Evolutionary conservation across 1,284 basidiomycete genomes (phyloP).

Genomic region (Ganoderma lingzhi): DNA sequence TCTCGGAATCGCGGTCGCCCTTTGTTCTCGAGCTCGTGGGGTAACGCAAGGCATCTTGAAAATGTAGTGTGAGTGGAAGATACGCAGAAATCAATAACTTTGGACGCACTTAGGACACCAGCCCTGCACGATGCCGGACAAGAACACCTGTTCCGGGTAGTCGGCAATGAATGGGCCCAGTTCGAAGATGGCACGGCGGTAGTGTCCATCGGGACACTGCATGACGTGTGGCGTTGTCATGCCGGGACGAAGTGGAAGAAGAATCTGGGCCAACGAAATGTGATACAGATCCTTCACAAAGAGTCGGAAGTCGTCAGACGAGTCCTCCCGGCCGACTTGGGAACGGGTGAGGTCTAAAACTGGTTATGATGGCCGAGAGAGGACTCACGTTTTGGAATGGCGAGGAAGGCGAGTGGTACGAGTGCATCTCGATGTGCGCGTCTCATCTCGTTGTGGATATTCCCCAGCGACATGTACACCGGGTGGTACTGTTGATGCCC

Average conservation of each 20-base stretch:
- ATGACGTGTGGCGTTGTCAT: not conserved
- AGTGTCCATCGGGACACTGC: not conserved
- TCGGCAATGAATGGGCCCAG: not conserved
- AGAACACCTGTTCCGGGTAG: not conserved
- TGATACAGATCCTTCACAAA: not conserved
- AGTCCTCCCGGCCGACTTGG: too few species aligned
- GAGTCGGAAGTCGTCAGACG: not conserved
- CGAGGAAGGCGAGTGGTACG: too few species aligned
- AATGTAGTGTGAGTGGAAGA: too few species aligned
- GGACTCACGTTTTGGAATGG: too few species aligned
- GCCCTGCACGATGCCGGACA: not conserved
- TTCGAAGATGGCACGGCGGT: not conserved
- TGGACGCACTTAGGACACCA: not conserved
- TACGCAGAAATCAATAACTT: too few species aligned
- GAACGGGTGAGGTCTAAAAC: too few species aligned
- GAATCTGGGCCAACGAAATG: not conserved
- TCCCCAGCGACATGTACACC: too few species aligned
- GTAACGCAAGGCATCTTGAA: not conserved
- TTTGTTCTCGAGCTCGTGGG: not conserved
- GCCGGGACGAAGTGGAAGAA: not conserved
- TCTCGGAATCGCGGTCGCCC: not conserved
- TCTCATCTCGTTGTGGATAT: too few species aligned
- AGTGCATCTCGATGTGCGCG: too few species aligned
- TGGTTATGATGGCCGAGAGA: too few species aligned
- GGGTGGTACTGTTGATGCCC: too few species aligned